Base-by-base conservation (phyloP, 768 basidiomycete genomes). In the Holtermannia corniformis region DNA sequence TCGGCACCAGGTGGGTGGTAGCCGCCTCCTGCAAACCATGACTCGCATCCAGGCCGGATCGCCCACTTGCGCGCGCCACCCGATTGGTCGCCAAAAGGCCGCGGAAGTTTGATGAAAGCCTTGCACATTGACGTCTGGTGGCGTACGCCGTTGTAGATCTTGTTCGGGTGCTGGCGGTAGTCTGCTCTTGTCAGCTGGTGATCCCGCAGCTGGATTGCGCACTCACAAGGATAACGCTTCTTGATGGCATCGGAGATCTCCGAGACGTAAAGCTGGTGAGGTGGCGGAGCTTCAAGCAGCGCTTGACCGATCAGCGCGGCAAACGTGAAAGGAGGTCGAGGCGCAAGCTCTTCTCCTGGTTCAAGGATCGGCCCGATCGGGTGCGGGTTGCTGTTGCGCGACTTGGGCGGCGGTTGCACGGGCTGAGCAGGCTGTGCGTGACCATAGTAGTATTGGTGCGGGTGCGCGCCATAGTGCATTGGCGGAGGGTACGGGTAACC, bases 111-210 rank as follows among this genome's bases (percentile, higher is more conserved):
- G 51, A 67, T 63, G 51, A 72, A 70, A 0, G 71, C 68, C 42
- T 68, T 67, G 55, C 62, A 68, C 58, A 65, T 62, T 46, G 68
- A 68, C 0, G 69, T 67, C 48, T 65, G 63, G 55, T 72, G 71
- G 24, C 71, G 61, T 41, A 72, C 63, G 14, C 71, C 71, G 58
- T 72, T 70, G 63, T 72, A 72, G 43, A 72, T 64, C 51, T 70
- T 63, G 37, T 65, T 57, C 1, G 71, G 68, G 62, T 72, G 65
- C 41, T 68, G 67, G 25, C 67, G 64, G 51, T 68, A 68, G 55
- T 65, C 67, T 68, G 47, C 1, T 24, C 14, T 21, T 14, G 37
- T 57, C 26, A 59, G 54, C 43, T 27, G 47, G 27, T 21, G 45
- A 32, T 20, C 32, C 22, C n/a, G 52, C 13, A 44, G 47, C 37